phyloP scores from a whole-genome alignment of 2,329 filamentous ascomycete genomes.

The Arachnopeziza araneosa region DNA sequence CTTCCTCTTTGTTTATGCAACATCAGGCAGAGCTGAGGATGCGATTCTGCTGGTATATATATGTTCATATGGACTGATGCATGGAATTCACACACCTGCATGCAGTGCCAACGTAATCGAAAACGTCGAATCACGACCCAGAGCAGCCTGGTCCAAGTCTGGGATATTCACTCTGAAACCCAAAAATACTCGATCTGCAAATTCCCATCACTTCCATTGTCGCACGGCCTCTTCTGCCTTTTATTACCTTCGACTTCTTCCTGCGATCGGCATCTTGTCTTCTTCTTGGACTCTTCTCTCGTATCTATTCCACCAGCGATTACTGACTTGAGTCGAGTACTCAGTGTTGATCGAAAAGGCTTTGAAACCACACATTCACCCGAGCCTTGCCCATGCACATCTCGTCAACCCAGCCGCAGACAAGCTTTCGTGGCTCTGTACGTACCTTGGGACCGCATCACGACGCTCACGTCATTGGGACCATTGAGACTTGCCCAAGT shows the following conservation, averaged over 20 bases:
- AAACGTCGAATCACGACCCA: not conserved
- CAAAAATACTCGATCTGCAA: not conserved
- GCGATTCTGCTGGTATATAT: not conserved
- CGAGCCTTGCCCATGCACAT: not conserved
- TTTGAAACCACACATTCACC: not conserved
- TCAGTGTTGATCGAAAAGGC: not conserved
- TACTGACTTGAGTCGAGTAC: not conserved
- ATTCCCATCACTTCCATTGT: not conserved
- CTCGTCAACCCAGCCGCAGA: not conserved
- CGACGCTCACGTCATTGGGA: not conserved
- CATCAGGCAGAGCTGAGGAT: not conserved
- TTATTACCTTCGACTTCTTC: not conserved
- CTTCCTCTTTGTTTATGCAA: not conserved
- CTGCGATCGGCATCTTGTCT: not conserved
- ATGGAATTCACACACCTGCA: not conserved
- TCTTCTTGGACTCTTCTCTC: not conserved
- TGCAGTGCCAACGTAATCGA: not conserved
- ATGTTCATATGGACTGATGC: too few species aligned
- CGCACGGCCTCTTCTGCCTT: not conserved
- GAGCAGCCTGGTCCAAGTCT: not conserved
- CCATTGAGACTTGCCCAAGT: not conserved
- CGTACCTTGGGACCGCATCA: not conserved
- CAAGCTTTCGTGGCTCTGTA: not conserved
- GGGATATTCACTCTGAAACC: not conserved
- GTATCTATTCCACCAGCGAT: not conserved